These are phyloP conservation scores for Apostasia ramifera DNA, from an alignment of 106 monocot genomes.

Conservation along the genomic window DNA sequence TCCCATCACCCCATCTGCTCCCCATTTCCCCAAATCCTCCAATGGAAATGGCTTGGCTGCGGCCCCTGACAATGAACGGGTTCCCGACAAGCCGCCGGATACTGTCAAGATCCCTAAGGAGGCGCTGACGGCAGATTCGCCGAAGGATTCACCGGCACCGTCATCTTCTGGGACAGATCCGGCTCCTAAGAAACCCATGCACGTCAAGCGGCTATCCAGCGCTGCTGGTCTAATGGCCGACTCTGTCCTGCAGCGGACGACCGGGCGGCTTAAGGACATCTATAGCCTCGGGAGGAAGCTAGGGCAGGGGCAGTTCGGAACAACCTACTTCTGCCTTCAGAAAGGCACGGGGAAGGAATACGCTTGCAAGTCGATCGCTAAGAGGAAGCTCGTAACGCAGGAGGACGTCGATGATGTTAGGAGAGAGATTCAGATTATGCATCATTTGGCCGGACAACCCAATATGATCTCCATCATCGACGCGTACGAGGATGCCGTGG, in stretches of 20 bases:
- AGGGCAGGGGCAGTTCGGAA: constrained; percentile 29
- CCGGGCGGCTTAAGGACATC: constrained; percentile 18
- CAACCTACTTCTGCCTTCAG: constrained; percentile 19
- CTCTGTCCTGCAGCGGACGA: constrained; percentile 13
- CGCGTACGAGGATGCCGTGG: constrained; percentile 23
- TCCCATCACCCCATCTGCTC: background rate
- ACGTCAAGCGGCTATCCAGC: constrained; percentile 5
- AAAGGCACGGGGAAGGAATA: constrained; percentile 11
- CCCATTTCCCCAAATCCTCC: background rate
- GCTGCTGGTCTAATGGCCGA: constrained; percentile 15
- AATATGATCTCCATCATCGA: constrained; percentile 20
- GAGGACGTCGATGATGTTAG: constrained; percentile 29
- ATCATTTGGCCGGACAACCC: constrained; percentile 21
- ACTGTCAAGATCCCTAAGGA: background rate
- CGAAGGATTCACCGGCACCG: background rate
- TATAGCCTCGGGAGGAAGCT: constrained; percentile 24
- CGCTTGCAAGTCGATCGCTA: constrained; percentile 27
- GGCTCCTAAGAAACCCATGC: constrained; percentile 9
- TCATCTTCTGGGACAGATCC: background rate
- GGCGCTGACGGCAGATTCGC: background rate
- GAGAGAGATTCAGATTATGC: constrained; percentile 32
- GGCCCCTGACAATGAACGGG: background rate
- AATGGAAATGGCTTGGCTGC: background rate
- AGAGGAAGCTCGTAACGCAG: constrained; percentile 20
- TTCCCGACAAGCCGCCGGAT: background rate